Evolutionary conservation across 2,329 filamentous ascomycete species (phyloP).

Genomic region (Lomentospora prolificans): DNA sequence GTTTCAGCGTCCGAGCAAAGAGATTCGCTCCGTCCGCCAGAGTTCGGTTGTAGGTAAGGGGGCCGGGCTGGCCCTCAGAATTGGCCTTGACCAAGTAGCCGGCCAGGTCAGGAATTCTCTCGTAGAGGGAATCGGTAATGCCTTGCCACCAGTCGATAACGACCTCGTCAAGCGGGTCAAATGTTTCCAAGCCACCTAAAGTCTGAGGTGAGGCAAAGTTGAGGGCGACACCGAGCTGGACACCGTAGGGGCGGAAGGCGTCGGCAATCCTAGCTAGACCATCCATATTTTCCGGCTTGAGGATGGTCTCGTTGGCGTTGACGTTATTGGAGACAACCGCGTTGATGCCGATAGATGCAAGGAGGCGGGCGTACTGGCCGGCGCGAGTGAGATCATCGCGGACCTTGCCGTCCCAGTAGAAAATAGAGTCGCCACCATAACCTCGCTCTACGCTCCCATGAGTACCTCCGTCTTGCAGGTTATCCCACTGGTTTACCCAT

Average conservation of each 20-base stretch:
- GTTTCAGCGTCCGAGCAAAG: constrained; percentile 49
- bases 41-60: constrained; percentile 59
- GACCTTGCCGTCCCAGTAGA: constrained; percentile 49
- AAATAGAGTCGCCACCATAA: constrained; percentile 59
- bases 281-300: constrained; percentile 47
- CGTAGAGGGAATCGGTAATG: constrained; percentile 49
- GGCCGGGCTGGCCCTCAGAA: constrained; percentile 62
- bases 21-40: constrained; percentile 59
- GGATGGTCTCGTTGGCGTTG: constrained; percentile 52
- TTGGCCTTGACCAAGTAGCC: constrained; percentile 64
- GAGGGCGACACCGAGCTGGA: constrained; percentile 55
- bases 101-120: constrained; percentile 53
- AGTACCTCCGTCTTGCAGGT: constrained; percentile 39
- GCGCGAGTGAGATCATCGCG: constrained; percentile 50
- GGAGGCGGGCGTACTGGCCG: constrained; percentile 52
- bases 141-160: constrained; percentile 56
- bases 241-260: constrained; percentile 55
- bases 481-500: constrained; percentile 69
- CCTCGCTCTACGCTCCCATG: constrained; percentile 54
- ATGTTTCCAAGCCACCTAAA: constrained; percentile 47
- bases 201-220: constrained; percentile 57
- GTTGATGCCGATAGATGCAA: constrained; percentile 58
- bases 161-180: constrained; percentile 50
- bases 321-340: constrained; percentile 62
- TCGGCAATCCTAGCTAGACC: constrained; percentile 55